Conservation (phyloP, 257 asterid species). For the Solanum gandarillasii region DNA sequence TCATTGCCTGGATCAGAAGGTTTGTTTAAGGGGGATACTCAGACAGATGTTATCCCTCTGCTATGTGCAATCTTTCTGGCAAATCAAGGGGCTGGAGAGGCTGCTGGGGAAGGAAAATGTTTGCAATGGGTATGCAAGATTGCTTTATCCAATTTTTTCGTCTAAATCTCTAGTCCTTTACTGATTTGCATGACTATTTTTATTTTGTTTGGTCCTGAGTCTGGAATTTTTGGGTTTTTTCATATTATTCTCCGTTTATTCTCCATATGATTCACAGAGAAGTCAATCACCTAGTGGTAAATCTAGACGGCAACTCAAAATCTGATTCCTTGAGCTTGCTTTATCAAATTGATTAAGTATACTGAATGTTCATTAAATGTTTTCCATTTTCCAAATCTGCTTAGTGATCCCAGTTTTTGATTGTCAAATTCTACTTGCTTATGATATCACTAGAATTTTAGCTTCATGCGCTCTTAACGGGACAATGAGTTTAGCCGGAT, state of each 20-base stretch:
- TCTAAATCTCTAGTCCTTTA: not conserved
- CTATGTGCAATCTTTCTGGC: constrained; percentile 68
- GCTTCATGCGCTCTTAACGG: not conserved
- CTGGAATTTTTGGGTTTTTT: not conserved
- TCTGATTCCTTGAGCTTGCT: not conserved
- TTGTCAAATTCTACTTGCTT: not conserved
- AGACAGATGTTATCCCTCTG: constrained; percentile 41
- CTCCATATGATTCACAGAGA: not conserved
- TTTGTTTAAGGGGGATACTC: constrained; percentile 18
- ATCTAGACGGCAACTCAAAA: not conserved
- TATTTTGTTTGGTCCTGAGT: not conserved
- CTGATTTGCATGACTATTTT: not conserved
- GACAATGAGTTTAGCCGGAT: not conserved
- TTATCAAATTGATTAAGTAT: not conserved
- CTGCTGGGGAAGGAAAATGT: constrained; percentile 44
- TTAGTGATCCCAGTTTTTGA: not conserved
- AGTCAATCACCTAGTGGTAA: not conserved
- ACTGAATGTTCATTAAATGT: not conserved
- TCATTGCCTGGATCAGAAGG: constrained; percentile 30
- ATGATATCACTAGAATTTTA: not conserved
- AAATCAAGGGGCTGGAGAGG: constrained; percentile 71
- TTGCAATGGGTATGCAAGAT: constrained; percentile 45
- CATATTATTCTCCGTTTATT: not conserved
- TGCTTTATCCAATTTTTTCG: not conserved
- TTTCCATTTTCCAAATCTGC: not conserved